Evolutionary conservation across 2,329 filamentous ascomycete genomes (phyloP), one percentile per base, ranked within the genome.

Genomic region (Ophiostoma pallidulum): DNA sequence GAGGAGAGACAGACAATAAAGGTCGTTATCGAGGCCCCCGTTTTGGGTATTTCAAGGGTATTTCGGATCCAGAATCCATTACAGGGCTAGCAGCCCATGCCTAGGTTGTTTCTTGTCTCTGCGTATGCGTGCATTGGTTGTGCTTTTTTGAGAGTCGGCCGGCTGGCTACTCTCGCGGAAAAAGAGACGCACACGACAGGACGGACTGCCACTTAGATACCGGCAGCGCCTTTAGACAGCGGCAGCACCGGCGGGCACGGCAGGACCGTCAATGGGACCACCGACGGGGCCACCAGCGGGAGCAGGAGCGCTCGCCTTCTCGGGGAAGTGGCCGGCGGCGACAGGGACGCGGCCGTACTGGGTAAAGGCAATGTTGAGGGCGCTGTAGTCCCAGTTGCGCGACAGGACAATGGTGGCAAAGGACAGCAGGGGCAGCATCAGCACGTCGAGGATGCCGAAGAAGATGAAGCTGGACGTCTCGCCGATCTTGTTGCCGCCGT

Each of bases 391-490:
- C 73, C 75, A 77, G 47, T 39, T 41, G 51, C 66, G 62, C 10
- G 72, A 63, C 6, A 75, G 59, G 57, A 67, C 45, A 38, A 75
- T 50, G 54, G 73, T 66, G 46, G 62, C 61, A 20, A 67, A 61
- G 35, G 67, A 62, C 12, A 72, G 53, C 14, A 67, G 65, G 10
- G 72, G 69, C 3, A 75, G 48, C 51, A 75, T 57, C 5, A 77
- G 60, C 9, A 73, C 31, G 52, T 78, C 75, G 22, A 78, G 65
- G 36, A 77, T 62, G 39, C 75, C 74, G 51, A 73, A 77, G 61
- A 71, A 77, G 62, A 77, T 66, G 54, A 68, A 66, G 40, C 61
- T 60, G 8, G 62, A 57, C 0, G 69, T 72, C 33, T 71, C 67
- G 29, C 66, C 64, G 48, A 77, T 71, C 43, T 58, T 52, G 59